A percentile compares a stretch with the other conserved stretches of the same genome.
Conservation (phyloP, 352 stramenopile species). For the Globisporangium abappressorium region DNA sequence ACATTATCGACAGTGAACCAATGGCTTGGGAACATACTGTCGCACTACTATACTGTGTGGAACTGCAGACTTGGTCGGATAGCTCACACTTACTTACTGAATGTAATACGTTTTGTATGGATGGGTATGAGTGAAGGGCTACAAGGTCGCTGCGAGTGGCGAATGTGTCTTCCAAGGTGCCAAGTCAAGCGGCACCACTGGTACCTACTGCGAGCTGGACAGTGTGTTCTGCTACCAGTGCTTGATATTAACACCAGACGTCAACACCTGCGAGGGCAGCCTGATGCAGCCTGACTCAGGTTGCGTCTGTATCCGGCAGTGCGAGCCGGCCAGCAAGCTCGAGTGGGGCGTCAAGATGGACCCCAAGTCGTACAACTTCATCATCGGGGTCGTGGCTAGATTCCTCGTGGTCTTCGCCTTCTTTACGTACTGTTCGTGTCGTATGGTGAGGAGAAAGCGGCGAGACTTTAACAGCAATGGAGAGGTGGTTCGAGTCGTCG, state of each 20-base stretch:
- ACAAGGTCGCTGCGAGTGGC: background rate
- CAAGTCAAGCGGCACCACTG: background rate
- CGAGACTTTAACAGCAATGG: no score
- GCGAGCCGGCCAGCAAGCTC: background rate
- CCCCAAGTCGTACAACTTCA: background rate
- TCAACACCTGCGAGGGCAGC: background rate
- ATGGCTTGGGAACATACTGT: background rate
- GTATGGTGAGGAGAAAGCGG: no score
- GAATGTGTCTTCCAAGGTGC: background rate
- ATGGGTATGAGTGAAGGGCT: no score
- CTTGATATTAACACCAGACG: background rate
- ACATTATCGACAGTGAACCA: background rate
- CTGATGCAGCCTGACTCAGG: background rate
- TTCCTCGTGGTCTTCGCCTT: background rate
- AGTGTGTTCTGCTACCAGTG: background rate
- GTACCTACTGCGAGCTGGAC: background rate
- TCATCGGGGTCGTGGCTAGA: background rate
- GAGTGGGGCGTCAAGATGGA: no score
- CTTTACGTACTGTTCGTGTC: background rate
- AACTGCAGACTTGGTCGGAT: no score
- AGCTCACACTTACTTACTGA: no score
- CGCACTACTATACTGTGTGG: no score
- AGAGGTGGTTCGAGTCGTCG: no score
- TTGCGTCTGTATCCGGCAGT: background rate
- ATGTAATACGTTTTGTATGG: no score